Evolutionary conservation across 768 basidiomycete genomes (phyloP), one percentile per base, ranked within the genome.

Genomic region (Phaeotremella fagi): DNA sequence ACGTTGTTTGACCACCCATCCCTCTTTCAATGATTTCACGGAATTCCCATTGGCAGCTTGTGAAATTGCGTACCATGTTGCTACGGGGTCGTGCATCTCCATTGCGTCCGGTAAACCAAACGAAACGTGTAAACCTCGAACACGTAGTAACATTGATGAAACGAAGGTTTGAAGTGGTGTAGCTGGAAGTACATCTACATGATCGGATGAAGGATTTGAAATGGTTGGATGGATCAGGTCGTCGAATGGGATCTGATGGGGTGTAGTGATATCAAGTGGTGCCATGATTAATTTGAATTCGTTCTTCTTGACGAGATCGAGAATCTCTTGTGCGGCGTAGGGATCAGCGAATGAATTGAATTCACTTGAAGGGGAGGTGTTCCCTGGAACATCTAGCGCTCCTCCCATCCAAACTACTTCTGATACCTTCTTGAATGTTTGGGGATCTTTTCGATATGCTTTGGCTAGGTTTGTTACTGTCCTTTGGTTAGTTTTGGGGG

Each of bases 381-480:
- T 97, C 2, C 91, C 91, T 0, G 91, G 89, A 27, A 89, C 87
- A 59, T 92, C 89, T 22, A 97, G 71, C 1, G 90, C 86, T 14
- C 90, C 91, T n/a, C 91, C 91, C 90, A 97, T 94, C 70, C 83
- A 85, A 20, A 91, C 75, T 6, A 97, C 76, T n/a, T 84, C 80
- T 3, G 84, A 51, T 24, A 76, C 74, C 1, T 81, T 81, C 6
- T 75, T 74, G 26, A 90, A 77, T 11, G 80, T 75, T 29, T 76
- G 68, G 9, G 80, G 78, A 59, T 88, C 80, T 37, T 77, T 62
- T 5, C 79, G 80, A 70, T 87, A 76, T 54, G 87, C 77, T 28
- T 77, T 75, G 1, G 88, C 88, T 27, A 97, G 78, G 63, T 86
- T 90, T 11, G 90, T 92, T 49, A 88, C 79, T 37, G 87, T 85